A percentile compares a stretch with the other conserved stretches of the same genome.
These are phyloP conservation scores for Flammula alnicola DNA, from an alignment of 1,284 basidiomycete species.

Conservation along the genomic window DNA sequence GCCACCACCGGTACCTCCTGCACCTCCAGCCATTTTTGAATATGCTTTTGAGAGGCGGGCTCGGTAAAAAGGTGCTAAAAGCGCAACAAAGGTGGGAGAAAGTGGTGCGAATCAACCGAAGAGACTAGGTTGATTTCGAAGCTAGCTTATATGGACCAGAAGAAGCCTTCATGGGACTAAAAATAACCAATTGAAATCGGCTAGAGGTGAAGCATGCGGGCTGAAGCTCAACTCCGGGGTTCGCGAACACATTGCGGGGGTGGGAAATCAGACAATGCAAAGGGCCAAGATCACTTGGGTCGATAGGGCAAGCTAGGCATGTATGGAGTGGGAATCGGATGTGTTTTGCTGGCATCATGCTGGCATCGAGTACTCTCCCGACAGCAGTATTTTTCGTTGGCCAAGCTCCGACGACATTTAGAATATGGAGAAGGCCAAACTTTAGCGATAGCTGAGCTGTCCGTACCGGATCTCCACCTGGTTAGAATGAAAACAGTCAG, in stretches of 20 bases:
- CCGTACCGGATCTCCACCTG: too few species aligned
- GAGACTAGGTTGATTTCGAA: neutral
- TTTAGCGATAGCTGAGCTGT: too few species aligned
- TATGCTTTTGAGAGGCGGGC: neutral
- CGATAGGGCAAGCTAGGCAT: neutral
- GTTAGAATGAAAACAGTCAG: too few species aligned
- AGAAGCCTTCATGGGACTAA: conserved; percentile 6
- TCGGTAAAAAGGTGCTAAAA: neutral
- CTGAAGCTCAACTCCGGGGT: neutral
- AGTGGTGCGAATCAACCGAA: conserved; percentile 7
- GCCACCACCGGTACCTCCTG: conserved; percentile 34
- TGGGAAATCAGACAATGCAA: neutral
- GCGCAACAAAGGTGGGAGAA: conserved; percentile 4
- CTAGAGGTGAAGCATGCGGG: conserved; percentile 1
- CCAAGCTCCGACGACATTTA: neutral
- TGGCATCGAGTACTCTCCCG: neutral
- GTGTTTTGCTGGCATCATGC: neutral
- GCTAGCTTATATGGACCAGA: conserved; percentile 14
- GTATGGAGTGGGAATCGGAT: too few species aligned
- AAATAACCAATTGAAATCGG: neutral
- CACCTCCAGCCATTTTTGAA: conserved; percentile 35
- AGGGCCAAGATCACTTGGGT: conserved; percentile 10
- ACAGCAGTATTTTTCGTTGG: too few species aligned
- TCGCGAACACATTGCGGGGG: conserved; percentile 1
- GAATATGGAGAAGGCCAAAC: neutral